Conservation (phyloP, 73 alveolate species). For the Paramecium primaurelia region DNA sequence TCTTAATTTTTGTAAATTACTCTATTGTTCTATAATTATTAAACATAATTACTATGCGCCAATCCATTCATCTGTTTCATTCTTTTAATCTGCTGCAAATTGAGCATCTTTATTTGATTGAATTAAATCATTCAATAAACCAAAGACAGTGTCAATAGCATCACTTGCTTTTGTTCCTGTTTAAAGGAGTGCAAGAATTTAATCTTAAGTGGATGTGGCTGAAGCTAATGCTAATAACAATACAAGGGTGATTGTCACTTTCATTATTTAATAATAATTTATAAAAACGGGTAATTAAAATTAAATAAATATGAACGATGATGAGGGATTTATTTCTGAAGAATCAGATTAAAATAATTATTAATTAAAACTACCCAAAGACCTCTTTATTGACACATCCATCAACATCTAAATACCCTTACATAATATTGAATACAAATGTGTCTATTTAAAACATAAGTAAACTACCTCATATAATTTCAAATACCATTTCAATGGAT, state of each 20-base stretch:
- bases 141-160: conserved; percentile 39
- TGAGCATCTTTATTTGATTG: conserved; percentile 44
- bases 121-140: conserved; percentile 10
- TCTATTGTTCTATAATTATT: background rate
- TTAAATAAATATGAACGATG: background rate
- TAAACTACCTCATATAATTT: background rate
- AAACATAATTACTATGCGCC: background rate
- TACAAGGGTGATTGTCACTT: conserved; percentile 21
- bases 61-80: conserved; percentile 39
- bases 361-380: conserved; percentile 2
- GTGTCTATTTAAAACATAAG: background rate
- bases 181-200: conserved; percentile 7
- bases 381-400: background rate
- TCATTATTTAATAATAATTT: conserved; percentile 13
- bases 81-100: conserved; percentile 49
- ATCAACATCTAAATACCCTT: background rate
- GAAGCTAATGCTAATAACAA: background rate
- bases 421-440: background rate
- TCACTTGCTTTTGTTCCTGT: conserved; percentile 42
- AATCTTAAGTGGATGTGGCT: conserved; percentile 36
- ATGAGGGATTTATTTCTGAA: conserved; percentile 35
- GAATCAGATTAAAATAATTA: conserved; percentile 20
- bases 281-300: conserved; percentile 22
- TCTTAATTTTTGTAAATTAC: background rate
- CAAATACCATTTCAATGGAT: conserved; percentile 1